Percentiles rank a stretch among this genome's conserved stretches.
Conservation (phyloP, 1,284 basidiomycete genomes). For the Mrakiaceae sp. region DNA sequence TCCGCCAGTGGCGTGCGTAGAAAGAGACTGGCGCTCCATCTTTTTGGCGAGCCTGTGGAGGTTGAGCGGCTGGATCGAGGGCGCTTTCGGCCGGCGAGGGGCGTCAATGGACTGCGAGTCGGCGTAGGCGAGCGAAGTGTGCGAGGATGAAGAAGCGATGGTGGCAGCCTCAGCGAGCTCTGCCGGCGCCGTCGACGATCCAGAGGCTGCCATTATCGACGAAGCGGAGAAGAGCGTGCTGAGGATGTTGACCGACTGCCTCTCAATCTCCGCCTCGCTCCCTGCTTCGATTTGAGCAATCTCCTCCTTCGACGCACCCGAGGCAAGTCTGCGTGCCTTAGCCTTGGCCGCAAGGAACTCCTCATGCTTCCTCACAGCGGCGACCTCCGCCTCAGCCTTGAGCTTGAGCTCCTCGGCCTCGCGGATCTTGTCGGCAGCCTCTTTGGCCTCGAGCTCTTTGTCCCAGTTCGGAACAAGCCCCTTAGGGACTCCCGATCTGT, state of each 20-base stretch:
- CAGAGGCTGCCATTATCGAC: not conserved
- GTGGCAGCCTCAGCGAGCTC: not conserved
- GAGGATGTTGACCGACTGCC: not conserved
- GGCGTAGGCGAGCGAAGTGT: not conserved
- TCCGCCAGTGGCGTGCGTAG: constrained; percentile 1
- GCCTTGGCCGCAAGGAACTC: not conserved
- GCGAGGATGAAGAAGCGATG: not conserved
- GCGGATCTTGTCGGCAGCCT: not conserved
- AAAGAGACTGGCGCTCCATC: not conserved
- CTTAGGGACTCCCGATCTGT: constrained; percentile 66
- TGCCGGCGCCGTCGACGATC: not conserved
- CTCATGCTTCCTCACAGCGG: constrained; percentile 5
- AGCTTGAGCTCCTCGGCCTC: not conserved
- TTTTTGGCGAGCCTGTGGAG: not conserved
- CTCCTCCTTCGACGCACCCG: too few relatives aligned
- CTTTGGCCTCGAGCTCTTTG: constrained; percentile 23
- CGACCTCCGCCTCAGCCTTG: not conserved
- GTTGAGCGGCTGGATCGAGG: constrained; percentile 10
- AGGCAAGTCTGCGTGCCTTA: not conserved
- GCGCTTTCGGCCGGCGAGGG: constrained; percentile 2
- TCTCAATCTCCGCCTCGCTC: too few relatives aligned
- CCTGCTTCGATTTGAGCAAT: too few relatives aligned
- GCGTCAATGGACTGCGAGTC: not conserved
- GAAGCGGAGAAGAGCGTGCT: not conserved
- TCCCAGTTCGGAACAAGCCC: constrained; percentile 58